Percentiles rank a stretch among this genome's conserved stretches.
These are phyloP conservation scores for Irpex lacteus DNA, from an alignment of 1,284 basidiomycete genomes.

Conservation along the genomic window DNA sequence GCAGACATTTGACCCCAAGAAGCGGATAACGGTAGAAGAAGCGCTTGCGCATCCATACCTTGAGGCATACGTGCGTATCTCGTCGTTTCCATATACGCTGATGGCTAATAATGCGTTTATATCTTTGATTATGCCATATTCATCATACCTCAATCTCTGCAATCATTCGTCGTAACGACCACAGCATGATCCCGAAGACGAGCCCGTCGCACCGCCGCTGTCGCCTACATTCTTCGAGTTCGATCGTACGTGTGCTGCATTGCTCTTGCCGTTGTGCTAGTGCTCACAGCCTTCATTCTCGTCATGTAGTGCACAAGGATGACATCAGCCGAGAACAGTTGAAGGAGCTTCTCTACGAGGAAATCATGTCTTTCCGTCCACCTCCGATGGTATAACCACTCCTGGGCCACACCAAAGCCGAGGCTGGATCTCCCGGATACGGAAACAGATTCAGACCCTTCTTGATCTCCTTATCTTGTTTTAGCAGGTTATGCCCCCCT, in stretches of 20 bases:
- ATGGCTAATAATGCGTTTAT: constrained; percentile 3
- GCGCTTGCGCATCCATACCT: constrained; percentile 91
- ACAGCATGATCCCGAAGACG: constrained; percentile 89
- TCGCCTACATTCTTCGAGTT: constrained; percentile 94
- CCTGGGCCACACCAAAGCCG: not conserved
- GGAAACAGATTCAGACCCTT: not conserved
- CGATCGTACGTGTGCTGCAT: constrained; percentile 48
- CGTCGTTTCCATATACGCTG: not conserved
- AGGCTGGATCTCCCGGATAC: not conserved
- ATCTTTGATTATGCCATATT: not conserved
- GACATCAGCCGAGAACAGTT: constrained; percentile 86
- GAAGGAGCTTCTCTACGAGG: constrained; percentile 66
- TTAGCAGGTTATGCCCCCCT: no score
- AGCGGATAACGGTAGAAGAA: constrained; percentile 88
- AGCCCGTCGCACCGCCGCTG: constrained; percentile 87
- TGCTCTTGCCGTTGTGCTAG: no score
- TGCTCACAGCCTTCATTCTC: not conserved
- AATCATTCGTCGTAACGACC: not conserved
- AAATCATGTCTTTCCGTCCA: constrained; percentile 78
- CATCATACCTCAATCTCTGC: not conserved
- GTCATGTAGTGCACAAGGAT: constrained; percentile 79
- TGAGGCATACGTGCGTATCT: constrained; percentile 74
- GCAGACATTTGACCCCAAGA: constrained; percentile 89
- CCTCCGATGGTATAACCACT: constrained; percentile 48
- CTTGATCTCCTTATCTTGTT: not conserved